These are phyloP conservation scores for Fagus sylvatica DNA, from an alignment of 306 rosid genomes.

Conservation along the genomic window DNA sequence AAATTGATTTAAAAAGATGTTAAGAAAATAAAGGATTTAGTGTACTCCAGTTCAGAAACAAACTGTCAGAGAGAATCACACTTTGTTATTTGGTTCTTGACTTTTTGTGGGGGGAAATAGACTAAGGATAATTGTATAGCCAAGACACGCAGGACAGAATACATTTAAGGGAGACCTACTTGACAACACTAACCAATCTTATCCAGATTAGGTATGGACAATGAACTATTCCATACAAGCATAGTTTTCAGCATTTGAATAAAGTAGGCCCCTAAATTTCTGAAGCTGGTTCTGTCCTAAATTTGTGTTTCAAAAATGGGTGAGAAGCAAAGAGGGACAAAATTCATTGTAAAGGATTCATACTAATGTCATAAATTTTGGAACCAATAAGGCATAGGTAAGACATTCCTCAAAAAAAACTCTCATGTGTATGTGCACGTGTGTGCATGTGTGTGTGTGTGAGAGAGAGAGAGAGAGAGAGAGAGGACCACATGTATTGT, in stretches of 20 bases:
- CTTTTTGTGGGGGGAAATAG: neutral
- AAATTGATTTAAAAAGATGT: neutral
- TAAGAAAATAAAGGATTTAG: neutral
- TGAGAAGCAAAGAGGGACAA: neutral
- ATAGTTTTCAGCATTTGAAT: neutral
- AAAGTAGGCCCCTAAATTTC: neutral
- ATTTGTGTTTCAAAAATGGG: neutral
- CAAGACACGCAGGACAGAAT: neutral
- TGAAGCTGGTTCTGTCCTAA: neutral
- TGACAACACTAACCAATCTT: neutral
- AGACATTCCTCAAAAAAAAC: neutral
- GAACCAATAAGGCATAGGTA: neutral
- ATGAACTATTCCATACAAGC: neutral
- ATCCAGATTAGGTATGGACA: neutral
- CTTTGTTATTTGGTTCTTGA: neutral
- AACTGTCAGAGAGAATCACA: neutral
- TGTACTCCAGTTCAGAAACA: neutral
- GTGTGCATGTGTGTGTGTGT: neutral
- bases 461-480: conserved; percentile 17
- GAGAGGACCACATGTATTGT: conserved; percentile 38
- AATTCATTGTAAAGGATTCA: neutral
- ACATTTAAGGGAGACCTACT: neutral
- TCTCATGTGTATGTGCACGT: neutral
- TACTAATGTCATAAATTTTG: neutral
- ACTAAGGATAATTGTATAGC: neutral